Evolutionary conservation across 495 filamentous ascomycete species (phyloP).

Genomic region (Geopyxis carbonaria): DNA sequence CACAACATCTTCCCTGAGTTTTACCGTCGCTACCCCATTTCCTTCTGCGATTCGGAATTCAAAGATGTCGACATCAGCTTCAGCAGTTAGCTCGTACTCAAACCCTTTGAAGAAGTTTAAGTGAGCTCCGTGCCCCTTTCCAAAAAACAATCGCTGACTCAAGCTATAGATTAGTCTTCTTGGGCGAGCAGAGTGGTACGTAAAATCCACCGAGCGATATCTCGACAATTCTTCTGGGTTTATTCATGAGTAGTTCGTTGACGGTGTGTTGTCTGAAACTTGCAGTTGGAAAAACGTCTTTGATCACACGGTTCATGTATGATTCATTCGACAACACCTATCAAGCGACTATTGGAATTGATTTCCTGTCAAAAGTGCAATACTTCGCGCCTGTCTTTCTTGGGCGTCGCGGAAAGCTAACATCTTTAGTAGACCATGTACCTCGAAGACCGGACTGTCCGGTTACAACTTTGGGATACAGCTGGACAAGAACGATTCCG

Average conservation of each 20-base stretch:
- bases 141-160: constrained; percentile 10
- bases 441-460: constrained; percentile 93
- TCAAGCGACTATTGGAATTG: constrained; percentile 97
- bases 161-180: constrained; percentile 63
- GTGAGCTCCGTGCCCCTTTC: constrained; percentile 33
- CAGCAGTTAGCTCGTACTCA: constrained; percentile 79
- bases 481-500: constrained; percentile 95
- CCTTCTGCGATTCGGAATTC: too few relatives aligned
- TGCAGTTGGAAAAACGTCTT: constrained; percentile 88
- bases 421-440: constrained; percentile 68
- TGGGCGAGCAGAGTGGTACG: constrained; percentile 96
- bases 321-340: constrained; percentile 99
- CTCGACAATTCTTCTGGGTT: too few relatives aligned
- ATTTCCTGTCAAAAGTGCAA: constrained; percentile 89
- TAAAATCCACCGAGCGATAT: too few relatives aligned
- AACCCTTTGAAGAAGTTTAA: constrained; percentile 99
- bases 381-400: too few relatives aligned
- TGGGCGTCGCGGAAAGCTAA: too few relatives aligned
- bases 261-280: too few relatives aligned
- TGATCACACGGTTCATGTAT: constrained; percentile 99
- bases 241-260: too few relatives aligned
- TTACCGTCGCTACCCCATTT: too few relatives aligned
- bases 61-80: too few relatives aligned
- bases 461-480: constrained; percentile 95
- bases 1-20: too few relatives aligned